Evolutionary conservation across 805 yeast genomes (phyloP), one percentile per base, ranked within the genome.

Genomic region (Candida nemodendra): DNA sequence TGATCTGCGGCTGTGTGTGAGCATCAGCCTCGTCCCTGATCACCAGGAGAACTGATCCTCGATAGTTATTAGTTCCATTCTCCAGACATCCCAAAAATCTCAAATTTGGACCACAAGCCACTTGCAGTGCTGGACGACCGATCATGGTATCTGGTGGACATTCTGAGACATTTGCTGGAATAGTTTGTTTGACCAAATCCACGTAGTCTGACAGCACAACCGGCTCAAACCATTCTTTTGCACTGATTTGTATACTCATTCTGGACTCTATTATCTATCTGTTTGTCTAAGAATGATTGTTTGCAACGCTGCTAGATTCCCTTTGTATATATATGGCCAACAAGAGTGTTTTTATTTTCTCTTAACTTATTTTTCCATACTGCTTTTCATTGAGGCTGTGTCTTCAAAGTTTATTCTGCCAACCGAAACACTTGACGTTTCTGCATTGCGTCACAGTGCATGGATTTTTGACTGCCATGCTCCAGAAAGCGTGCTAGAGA

Each of bases 81-180:
- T 84, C 88, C 30, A 69, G 63, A 32, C 83, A 76, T 5, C 83
- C 89, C 41, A 78, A 64, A 32, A 82, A 73, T 40, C 93, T 69
- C 33, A 90, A 62, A 21, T 81, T 66, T 0, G 98, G 98, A 2
- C 98, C 98, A 56, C 86, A 80, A 34, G 70, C 64, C 15, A 81
- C 66, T 27, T 73, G 70, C n/a, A 69, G 38, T 2, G 51, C 30
- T 2, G 70, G 64, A 4, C 30, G 30, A 1, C 64, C 65, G 19
- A 61, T 32, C 2, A 28, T 33, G 13, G 29, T 47, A 30, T 59
- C 61, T 5, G 45, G 34, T 3, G 64, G 64, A 27, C 48, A 38
- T 3, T 30, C 45, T 0, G 36, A 35, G 4, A 50, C 36, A 7
- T 42, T 47, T 2, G 42, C 42, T 0, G 66, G 64, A 8, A 37